These are phyloP conservation scores for Chrysoporthe cubensis DNA, from an alignment of 2,329 filamentous ascomycete genomes.

Conservation along the genomic window DNA sequence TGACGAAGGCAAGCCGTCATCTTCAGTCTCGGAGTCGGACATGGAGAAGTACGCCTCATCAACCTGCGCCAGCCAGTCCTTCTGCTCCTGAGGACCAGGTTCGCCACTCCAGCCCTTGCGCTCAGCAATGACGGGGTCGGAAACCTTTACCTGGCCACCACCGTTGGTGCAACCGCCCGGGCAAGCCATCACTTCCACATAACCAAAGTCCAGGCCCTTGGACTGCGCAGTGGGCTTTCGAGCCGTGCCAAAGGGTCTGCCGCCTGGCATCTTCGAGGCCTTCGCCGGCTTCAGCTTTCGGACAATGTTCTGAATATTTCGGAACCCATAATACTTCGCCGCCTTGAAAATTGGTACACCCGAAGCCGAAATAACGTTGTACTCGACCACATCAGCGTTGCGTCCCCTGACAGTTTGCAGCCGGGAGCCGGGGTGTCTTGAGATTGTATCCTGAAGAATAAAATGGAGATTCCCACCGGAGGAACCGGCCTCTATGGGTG, in stretches of 20 bases:
- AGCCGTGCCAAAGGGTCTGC: slow-evolving; percentile 61
- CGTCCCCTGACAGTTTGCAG: slow-evolving; percentile 76
- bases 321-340: slow-evolving; percentile 94
- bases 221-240: slow-evolving; percentile 57
- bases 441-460: slow-evolving; percentile 75
- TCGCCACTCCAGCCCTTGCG: slow-evolving; percentile 55
- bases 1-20: slow-evolving; percentile 31
- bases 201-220: slow-evolving; percentile 72
- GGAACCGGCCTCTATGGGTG: slow-evolving; percentile 67
- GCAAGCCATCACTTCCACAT: slow-evolving; percentile 98
- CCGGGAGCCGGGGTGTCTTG: slow-evolving; percentile 70
- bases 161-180: slow-evolving; percentile 99
- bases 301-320: slow-evolving; percentile 97
- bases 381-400: slow-evolving; percentile 91
- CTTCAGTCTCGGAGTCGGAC: slow-evolving; percentile 54
- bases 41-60: slow-evolving; percentile 91
- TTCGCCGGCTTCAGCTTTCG: slow-evolving; percentile 84
- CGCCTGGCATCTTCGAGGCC: slow-evolving; percentile 79
- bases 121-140: slow-evolving; percentile 69
- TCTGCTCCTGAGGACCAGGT: slow-evolving; percentile 77
- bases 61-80: slow-evolving; percentile 79
- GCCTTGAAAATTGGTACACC: slow-evolving; percentile 72
- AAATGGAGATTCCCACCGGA: slow-evolving; percentile 90
- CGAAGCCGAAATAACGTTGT: slow-evolving; percentile 63
- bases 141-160: slow-evolving; percentile 90